A percentile compares a stretch with the other conserved stretches of the same genome.
Conservation (phyloP, 23 red algal species). For the Cyanidiococcus yangmingshanensis region DNA sequence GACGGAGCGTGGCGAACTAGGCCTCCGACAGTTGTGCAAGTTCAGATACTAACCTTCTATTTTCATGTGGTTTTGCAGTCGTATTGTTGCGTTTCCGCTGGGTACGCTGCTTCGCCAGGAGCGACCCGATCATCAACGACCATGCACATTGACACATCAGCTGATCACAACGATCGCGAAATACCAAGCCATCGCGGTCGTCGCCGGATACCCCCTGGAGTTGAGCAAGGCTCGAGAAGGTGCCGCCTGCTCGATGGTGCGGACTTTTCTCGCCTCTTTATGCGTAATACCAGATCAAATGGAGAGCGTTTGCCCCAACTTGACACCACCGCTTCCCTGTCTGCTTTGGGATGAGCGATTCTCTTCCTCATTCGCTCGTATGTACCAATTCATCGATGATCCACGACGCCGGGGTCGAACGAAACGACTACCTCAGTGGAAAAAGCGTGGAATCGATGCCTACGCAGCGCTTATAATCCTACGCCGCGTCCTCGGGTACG, state of each 20-base stretch:
- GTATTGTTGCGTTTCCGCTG: not conserved
- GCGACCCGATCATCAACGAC: not conserved
- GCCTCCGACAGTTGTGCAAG: not conserved
- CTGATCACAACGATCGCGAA: not conserved
- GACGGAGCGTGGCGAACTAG: no score
- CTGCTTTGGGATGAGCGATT: constrained; percentile 19
- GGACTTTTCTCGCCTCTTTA: not conserved
- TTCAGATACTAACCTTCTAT: constrained; percentile 1
- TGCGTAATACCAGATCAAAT: not conserved
- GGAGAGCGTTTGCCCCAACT: not conserved
- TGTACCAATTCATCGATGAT: not conserved
- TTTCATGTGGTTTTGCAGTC: not conserved
- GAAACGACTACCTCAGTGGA: not conserved
- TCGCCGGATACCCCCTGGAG: not conserved
- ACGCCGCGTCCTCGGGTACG: not conserved
- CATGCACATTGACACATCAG: not conserved
- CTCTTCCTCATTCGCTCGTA: not conserved
- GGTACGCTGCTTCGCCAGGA: not conserved
- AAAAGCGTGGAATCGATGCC: not conserved
- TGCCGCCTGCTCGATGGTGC: not conserved
- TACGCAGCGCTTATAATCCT: not conserved
- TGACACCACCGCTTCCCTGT: not conserved
- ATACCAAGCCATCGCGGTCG: not conserved
- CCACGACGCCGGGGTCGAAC: not conserved
- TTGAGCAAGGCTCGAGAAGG: not conserved